These are phyloP conservation scores for Pseudozyma tsukubaensis DNA, from an alignment of 1,284 basidiomycete species.

Conservation along the genomic window DNA sequence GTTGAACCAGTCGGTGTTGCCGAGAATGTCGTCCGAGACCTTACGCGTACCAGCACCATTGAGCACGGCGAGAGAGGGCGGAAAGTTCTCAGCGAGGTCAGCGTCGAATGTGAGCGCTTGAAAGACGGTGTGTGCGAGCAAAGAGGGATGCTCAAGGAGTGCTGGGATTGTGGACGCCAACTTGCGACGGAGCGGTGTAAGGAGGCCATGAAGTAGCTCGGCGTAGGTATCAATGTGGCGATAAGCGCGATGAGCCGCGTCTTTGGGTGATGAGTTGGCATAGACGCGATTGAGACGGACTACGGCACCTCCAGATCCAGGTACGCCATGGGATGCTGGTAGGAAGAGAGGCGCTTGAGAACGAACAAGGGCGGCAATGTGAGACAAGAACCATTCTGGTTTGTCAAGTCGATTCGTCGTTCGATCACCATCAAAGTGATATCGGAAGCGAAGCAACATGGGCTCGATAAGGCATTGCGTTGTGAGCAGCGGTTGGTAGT, in stretches of 20 bases:
- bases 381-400: constrained; percentile 97
- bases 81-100: constrained; percentile 72
- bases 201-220: constrained; percentile 61
- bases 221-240: constrained; percentile 51
- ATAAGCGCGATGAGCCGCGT: constrained; percentile 74
- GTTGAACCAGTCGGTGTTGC: constrained; percentile 86
- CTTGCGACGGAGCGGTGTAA: constrained; percentile 57
- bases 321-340: constrained; percentile 67
- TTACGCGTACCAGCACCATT: constrained; percentile 30
- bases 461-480: constrained; percentile 86
- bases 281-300: constrained; percentile 15
- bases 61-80: constrained; percentile 50
- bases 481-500: constrained; percentile 59
- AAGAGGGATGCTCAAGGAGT: constrained; percentile 80
- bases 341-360: constrained; percentile 76
- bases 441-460: constrained; percentile 88
- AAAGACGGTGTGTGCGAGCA: constrained; percentile 94
- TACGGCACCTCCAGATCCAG: constrained; percentile 21
- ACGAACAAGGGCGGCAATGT: constrained; percentile 77
- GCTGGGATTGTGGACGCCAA: constrained; percentile 73
- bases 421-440: constrained; percentile 88
- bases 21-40: constrained; percentile 79
- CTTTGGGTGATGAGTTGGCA: constrained; percentile 83
- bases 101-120: constrained; percentile 90
- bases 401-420: constrained; percentile 91